Percentiles rank a stretch among this genome's conserved stretches.
Evolutionary conservation across 2,329 filamentous ascomycete genomes (phyloP).

Genomic region (Bipolaris victoriae): DNA sequence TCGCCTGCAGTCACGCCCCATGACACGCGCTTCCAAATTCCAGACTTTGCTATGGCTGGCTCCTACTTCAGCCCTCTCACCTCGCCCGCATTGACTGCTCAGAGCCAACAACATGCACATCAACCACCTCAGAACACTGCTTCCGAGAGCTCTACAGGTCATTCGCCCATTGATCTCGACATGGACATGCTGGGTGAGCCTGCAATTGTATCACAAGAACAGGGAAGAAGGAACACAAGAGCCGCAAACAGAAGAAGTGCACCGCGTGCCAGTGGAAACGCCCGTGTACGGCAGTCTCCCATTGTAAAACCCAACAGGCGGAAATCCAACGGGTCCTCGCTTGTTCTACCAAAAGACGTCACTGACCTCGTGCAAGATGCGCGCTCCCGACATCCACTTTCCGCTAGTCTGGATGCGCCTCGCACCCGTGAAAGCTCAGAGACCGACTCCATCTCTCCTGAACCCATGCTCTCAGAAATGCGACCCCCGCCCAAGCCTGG

Average conservation of each 20-base stretch:
- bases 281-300: constrained; percentile 70
- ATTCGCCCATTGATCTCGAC: constrained; percentile 55
- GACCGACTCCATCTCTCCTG: constrained; percentile 58
- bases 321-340: constrained; percentile 52
- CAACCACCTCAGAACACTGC: constrained; percentile 52
- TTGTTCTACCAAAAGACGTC: constrained; percentile 55
- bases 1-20: constrained; percentile 85
- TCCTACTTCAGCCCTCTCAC: constrained; percentile 85
- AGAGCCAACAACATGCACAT: constrained; percentile 54
- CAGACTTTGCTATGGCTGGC: constrained; percentile 67
- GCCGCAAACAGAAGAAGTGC: constrained; percentile 56
- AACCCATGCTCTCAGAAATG: constrained; percentile 57
- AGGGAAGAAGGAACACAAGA: constrained; percentile 46
- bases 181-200: constrained; percentile 53
- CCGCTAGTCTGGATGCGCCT: constrained; percentile 30
- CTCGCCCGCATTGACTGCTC: constrained; percentile 78
- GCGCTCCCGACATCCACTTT: constrained; percentile 33
- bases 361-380: constrained; percentile 50
- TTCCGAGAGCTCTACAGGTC: constrained; percentile 57
- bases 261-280: constrained; percentile 56
- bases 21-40: constrained; percentile 68
- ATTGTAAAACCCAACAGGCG: constrained; percentile 69
- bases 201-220: constrained; percentile 48
- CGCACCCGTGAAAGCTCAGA: constrained; percentile 51
- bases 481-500: constrained; percentile 68